A percentile compares a stretch with the other conserved stretches of the same genome.
Evolutionary conservation across 202 grass and related monocot genomes (phyloP).

Genomic region (Thinopyrum obtusiflorum): DNA sequence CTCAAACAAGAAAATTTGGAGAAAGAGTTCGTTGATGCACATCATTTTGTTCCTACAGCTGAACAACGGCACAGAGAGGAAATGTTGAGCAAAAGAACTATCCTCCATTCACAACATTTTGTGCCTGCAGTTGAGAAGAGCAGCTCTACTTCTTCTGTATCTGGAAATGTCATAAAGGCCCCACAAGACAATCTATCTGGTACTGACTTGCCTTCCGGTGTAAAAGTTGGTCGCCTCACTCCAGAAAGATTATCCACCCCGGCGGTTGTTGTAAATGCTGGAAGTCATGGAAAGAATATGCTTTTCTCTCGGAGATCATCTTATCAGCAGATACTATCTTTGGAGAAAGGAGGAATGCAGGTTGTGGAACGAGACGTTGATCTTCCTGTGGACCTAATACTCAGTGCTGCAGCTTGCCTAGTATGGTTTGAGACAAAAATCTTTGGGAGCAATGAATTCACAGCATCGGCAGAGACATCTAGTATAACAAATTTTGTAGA

Average conservation of each 20-base stretch:
- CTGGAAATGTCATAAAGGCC: constrained; percentile 44
- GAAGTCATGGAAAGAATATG: constrained; percentile 69
- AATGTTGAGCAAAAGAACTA: constrained; percentile 25
- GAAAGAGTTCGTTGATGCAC: constrained; percentile 24
- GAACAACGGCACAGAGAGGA: constrained; percentile 16
- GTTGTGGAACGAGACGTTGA: constrained; percentile 84
- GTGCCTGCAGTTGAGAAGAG: constrained; percentile 49
- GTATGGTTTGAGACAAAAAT: constrained; percentile 65
- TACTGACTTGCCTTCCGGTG: constrained; percentile 31
- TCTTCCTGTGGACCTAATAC: constrained; percentile 83
- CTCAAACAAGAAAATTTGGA: constrained; percentile 11
- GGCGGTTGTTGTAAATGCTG: constrained; percentile 82
- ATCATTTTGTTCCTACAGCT: constrained; percentile 29
- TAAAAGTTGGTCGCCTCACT: constrained; percentile 31
- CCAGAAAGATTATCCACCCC: constrained; percentile 33
- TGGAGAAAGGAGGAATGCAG: constrained; percentile 76
- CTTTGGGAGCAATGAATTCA: constrained; percentile 39
- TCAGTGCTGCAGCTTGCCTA: constrained; percentile 68
- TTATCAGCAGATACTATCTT: constrained; percentile 88
- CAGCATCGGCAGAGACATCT: constrained; percentile 35
- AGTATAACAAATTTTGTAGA: constrained; percentile 54
- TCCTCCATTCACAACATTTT: constrained; percentile 43
- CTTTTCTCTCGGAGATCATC: constrained; percentile 75
- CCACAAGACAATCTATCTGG: constrained; percentile 40
- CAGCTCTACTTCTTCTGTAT: constrained; percentile 61